These are phyloP conservation scores for Backusella parvicylindrica DNA, from an alignment of 192 early-diverging fungal genomes.

Conservation along the genomic window DNA sequence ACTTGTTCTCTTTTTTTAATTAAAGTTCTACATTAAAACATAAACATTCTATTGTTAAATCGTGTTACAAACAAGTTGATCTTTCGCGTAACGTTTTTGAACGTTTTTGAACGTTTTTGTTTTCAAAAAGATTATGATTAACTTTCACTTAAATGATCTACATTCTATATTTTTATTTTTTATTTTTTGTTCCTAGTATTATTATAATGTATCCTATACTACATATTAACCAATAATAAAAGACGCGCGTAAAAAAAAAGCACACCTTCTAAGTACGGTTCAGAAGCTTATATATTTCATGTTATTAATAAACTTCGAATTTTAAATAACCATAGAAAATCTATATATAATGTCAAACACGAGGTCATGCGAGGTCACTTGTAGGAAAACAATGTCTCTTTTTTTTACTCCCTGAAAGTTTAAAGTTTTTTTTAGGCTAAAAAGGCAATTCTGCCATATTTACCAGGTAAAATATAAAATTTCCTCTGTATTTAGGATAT, in stretches of 20 bases:
- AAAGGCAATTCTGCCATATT: background rate
- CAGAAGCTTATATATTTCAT: background rate
- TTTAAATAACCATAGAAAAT: background rate
- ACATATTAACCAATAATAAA: background rate
- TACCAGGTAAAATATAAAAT: background rate
- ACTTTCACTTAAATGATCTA: background rate
- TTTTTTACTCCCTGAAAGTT: background rate
- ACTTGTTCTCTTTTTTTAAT: background rate
- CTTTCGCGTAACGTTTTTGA: background rate
- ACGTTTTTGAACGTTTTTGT: background rate
- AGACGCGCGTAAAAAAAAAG: background rate
- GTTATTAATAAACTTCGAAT: background rate
- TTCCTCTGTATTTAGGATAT: background rate
- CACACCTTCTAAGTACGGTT: background rate
- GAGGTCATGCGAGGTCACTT: conserved; percentile 2
- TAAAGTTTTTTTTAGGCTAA: background rate
- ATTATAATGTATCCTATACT: background rate
- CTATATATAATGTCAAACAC: background rate
- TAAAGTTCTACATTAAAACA: background rate
- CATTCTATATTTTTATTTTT: background rate
- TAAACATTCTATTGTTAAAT: background rate
- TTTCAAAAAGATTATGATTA: background rate
- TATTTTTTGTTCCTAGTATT: background rate
- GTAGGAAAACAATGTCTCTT: background rate
- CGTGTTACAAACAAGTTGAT: background rate